Base-by-base conservation (phyloP, 345 rosid species). In the Linum lewisii region DNA sequence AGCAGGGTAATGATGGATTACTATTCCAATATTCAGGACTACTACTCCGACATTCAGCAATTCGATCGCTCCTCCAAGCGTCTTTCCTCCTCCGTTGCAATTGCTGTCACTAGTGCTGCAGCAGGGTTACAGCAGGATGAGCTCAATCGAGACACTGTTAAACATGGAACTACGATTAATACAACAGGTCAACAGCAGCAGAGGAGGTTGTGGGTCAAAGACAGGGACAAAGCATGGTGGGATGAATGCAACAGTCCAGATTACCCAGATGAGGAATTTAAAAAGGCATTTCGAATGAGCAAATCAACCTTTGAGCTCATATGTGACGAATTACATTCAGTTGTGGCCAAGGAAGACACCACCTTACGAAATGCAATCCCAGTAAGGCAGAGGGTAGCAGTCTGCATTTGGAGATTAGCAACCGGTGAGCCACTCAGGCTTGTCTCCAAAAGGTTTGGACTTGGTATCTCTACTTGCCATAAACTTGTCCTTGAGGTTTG, bases 191-290 rank as follows among this genome's bases (percentile, higher is more conserved):
- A 1, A 3, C 34, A 1, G 34, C 34, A 4, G 5, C 34, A 29
- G 34, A 68, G 91, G 64, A 66, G 98, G 77, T 66, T 92, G 60
- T 92, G 98, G 98, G 98, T 92, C 0, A 88, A 83, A 60, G 95
- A 92, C 57, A 64, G 98, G 58, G 84, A 90, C 10, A 76, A 77
- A 21, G 85, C 86, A 0, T 92, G 98, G 98, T 92, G 98, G 98
- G 98, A 92, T 25, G 93, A 88, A 61, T 92, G 95, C 21, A 88
- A 63, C 64, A 63, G 79, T 16, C 77, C 77, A 1, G 96, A 88
- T 69, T 92, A 64, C 57, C 93, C 96, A 0, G 96, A 88, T 3
- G 81, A 77, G 16, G 96, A 92, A 6, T 92, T 92, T 78, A 86
- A 69, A 72, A 76, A 61, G 64, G 87, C 93, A 24, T 92, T 92